Base-by-base conservation (phyloP, 176 grass and related monocot species). In the Cenchrus americanus region DNA sequence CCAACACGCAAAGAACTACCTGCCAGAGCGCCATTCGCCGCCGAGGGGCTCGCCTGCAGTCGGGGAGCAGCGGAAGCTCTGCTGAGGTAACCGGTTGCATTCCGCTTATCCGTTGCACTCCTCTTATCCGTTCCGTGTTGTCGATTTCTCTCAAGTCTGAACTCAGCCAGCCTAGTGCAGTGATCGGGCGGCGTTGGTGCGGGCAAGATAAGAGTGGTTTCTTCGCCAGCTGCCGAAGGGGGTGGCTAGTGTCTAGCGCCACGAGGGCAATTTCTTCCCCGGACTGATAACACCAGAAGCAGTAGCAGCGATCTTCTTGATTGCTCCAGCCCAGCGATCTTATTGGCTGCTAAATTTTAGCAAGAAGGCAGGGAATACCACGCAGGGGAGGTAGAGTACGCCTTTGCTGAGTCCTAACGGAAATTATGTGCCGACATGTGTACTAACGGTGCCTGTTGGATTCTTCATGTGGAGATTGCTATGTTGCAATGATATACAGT, bases 381-480 rank as follows among this genome's bases (percentile, higher is more conserved):
- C 3, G 14, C 14, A 17, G 19, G 6, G 54, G 19, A 21, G 19
- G 8, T n/a, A n/a, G 10, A 62, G 40, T 78, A 30, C 27, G 27
- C 27, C 8, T 3, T 62, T 50, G 48, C 48, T 50, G 48, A 48
- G 10, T 50, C 14, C 48, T 27, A n/a, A n/a, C 17, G 58, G 6
- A 14, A 26, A 24, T 77, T 42, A 37, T 77, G 19, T 61, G 21
- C 54, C 37, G 14, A 23, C 52, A 59, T 44, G 57, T 15, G 32
- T 41, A 10, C 73, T 58, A 59, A 23, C 22, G 50, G 17, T 55
- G 12, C 17, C 42, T 65, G 22, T 44, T 67, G 34, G 72, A 44
- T 84, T 73, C 27, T 71, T 54, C 17, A 62, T 63, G 46, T 41
- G 72, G 49, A 17, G 26, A 21, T 76, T 69, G 34, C 73, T 69